These are phyloP conservation scores for Verticillium nonalfalfae DNA, from an alignment of 2,329 filamentous ascomycete genomes.

Conservation along the genomic window DNA sequence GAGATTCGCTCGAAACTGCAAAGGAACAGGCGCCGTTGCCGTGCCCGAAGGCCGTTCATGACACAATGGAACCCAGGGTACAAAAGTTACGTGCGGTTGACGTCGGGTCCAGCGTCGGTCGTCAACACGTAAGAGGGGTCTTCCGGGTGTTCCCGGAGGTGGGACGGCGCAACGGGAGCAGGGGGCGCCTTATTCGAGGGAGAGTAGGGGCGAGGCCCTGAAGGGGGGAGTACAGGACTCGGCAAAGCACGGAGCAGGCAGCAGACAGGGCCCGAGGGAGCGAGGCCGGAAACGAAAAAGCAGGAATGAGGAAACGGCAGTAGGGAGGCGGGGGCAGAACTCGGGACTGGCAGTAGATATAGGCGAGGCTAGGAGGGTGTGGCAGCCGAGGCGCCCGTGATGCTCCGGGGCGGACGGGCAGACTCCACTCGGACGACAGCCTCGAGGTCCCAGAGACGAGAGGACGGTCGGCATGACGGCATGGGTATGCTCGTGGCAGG, in stretches of 20 bases:
- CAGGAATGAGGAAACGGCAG: not conserved
- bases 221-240: not conserved
- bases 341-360: constrained; percentile 1
- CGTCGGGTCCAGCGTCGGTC: not conserved
- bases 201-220: not conserved
- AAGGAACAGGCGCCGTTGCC: not conserved
- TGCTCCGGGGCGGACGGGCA: constrained; percentile 8
- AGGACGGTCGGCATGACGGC: not conserved
- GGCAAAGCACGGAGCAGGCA: not conserved
- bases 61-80: not conserved
- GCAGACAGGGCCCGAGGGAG: not conserved
- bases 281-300: not conserved
- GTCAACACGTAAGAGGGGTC: not conserved
- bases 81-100: not conserved
- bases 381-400: constrained; percentile 12
- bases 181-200: too few species aligned
- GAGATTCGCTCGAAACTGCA: not conserved
- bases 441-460: not conserved
- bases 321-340: not conserved
- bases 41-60: not conserved
- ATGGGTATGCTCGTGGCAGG: not conserved
- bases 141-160: not conserved
- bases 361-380: constrained; percentile 10
- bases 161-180: not conserved
- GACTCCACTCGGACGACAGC: not conserved